Evolutionary conservation across 2,329 filamentous ascomycete species (phyloP), one percentile per base, ranked within the genome.

Genomic region (Xylariaceae sp.): DNA sequence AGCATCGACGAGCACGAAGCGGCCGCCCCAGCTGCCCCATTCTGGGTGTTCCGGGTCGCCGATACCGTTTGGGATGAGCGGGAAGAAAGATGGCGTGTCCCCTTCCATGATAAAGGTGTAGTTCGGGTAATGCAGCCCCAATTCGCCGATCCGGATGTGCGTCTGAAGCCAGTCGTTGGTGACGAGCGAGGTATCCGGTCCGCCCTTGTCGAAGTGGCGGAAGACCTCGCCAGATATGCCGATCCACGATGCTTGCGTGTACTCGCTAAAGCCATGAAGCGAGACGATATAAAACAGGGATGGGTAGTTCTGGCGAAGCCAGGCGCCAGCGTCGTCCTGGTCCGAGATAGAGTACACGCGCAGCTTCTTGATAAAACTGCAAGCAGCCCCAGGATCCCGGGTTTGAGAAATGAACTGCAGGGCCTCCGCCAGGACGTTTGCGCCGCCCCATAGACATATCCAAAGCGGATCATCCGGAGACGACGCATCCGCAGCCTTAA

Each of bases 341-440:
- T 86, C 83, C 6, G 81, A 84, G 52, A 86, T 84, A 37, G 82
- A 71, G 65, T 84, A 84, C 7, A 83, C 74, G 12, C 80, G 72
- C 2, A 84, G 65, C 58, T 75, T 76, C 1, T 64, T 61, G 2
- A 71, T 64, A n/a, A 81, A 71, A 0, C 49, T 54, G 0, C 67
- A 65, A 1, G 71, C 63, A 2, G 77, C 71, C 0, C 59, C 59
- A 2, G 65, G 51, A 12, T 66, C 57, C 50, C 68, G 68, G 2
- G 68, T 66, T 16, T 65, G 56, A 23, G 72, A 70, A 44, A 77
- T 71, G 9, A 75, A 68, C 21, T 73, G 65, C 14, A 82, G 69
- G 1, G 75, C 77, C 54, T 79, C 73, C 2, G 79, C 80, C 1
- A 83, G 73, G 0, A 76, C 74, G 50, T 79, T 81, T 12, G 77